Percentiles rank a stretch among this genome's conserved stretches.
These are phyloP conservation scores for Chaetomium olivaceum DNA, from an alignment of 2,329 filamentous ascomycete species.

Conservation along the genomic window DNA sequence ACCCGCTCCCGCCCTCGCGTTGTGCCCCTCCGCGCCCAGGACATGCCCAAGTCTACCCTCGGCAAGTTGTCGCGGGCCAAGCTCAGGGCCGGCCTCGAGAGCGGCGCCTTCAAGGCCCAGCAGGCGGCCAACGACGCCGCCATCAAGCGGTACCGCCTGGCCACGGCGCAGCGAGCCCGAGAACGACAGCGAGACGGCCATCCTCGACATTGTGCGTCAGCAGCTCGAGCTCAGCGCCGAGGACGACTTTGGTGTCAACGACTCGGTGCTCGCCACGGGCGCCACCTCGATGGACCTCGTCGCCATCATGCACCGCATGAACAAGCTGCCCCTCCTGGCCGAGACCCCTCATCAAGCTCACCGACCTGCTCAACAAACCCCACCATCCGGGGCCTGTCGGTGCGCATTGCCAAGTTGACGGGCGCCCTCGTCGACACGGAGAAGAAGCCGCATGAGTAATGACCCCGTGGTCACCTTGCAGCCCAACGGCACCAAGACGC, in stretches of 20 bases:
- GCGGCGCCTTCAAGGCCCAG: slow-evolving; percentile 32
- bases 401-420: slow-evolving; percentile 11
- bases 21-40: slow-evolving; percentile 33
- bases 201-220: slow-evolving; percentile 16
- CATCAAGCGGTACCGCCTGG: slow-evolving; percentile 11
- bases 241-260: slow-evolving; percentile 28
- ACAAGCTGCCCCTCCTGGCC: slow-evolving; percentile 7
- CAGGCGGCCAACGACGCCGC: slow-evolving; percentile 12
- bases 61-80: slow-evolving; percentile 46
- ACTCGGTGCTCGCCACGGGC: slow-evolving; percentile 16
- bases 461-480: slow-evolving; percentile 42
- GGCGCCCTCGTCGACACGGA: slow-evolving; percentile 13
- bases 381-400: slow-evolving; percentile 6
- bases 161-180: slow-evolving; percentile 14
- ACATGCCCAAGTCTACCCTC: slow-evolving; percentile 41
- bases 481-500: slow-evolving; percentile 37
- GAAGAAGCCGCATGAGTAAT: slow-evolving; percentile 38
- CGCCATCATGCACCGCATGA: slow-evolving; percentile 19
- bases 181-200: slow-evolving; percentile 8
- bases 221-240: slow-evolving; percentile 11
- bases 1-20: slow-evolving; percentile 33
- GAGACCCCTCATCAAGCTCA: slow-evolving; percentile 16
- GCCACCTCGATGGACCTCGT: slow-evolving; percentile 17
- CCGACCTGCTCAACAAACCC: slow-evolving; percentile 28
- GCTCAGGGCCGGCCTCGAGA: slow-evolving; percentile 39